These are phyloP conservation scores for Eimeria falciformis DNA, from an alignment of 169 alveolate genomes.

Conservation along the genomic window DNA sequence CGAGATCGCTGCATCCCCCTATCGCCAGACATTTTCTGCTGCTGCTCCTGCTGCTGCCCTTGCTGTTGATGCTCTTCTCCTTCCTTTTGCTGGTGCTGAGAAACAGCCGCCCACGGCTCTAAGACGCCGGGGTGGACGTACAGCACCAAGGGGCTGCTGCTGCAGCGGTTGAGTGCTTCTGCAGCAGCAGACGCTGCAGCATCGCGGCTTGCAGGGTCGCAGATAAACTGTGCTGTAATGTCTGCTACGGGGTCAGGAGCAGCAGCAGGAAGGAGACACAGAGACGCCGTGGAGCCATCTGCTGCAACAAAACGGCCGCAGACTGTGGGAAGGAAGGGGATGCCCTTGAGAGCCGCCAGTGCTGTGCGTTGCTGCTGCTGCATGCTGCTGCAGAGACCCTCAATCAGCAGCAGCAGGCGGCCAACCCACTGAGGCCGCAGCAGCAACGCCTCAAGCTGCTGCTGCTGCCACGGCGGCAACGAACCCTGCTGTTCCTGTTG, in stretches of 20 bases:
- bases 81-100: conserved; percentile 7
- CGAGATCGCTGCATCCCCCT: conserved; percentile 31
- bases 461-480: background rate
- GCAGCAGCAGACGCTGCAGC: conserved; percentile 43
- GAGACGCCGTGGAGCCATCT: background rate
- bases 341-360: conserved; percentile 2
- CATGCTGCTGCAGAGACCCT: conserved; percentile 22
- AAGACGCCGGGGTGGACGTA: conserved; percentile 49
- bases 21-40: conserved; percentile 19
- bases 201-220: background rate
- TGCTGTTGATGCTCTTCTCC: background rate
- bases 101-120: conserved; percentile 9
- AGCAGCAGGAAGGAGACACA: conserved; percentile 41
- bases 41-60: background rate
- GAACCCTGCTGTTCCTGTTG: conserved; percentile 3
- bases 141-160: conserved; percentile 10
- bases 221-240: background rate
- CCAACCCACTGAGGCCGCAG: conserved; percentile 71
- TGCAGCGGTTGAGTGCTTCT: background rate
- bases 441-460: background rate
- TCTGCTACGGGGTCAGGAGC: background rate
- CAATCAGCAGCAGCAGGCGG: conserved; percentile 37
- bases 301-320: conserved; percentile 67
- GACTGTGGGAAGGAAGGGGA: conserved; percentile 66
- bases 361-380: conserved; percentile 49